A percentile compares a stretch with the other conserved stretches of the same genome.
These are phyloP conservation scores for Aureobasidium vineae DNA, from an alignment of 2,329 filamentous ascomycete species.

Conservation along the genomic window DNA sequence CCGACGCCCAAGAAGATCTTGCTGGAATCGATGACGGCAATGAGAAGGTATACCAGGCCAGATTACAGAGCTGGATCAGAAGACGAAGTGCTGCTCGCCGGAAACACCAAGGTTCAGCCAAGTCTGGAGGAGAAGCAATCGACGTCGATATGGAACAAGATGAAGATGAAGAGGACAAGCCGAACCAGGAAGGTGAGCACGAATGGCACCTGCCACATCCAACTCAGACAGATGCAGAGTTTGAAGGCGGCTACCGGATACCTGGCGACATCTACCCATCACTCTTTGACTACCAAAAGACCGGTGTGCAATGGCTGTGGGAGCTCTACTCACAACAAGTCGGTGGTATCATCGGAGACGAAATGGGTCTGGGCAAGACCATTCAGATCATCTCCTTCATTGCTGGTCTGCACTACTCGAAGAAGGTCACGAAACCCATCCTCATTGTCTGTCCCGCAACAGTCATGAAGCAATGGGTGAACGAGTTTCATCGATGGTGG, in stretches of 20 bases:
- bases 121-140: conserved; percentile 18
- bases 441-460: conserved; percentile 94
- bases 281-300: conserved; percentile 96
- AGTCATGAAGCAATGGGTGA: conserved; percentile 95
- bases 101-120: conserved; percentile 28
- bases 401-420: conserved; percentile 88
- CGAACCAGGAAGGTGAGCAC: conserved; percentile 43
- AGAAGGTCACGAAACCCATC: conserved; percentile 75
- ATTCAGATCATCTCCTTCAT: conserved; percentile 78
- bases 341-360: conserved; percentile 92
- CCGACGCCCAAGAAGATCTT: conserved; percentile 51
- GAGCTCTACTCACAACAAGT: conserved; percentile 87
- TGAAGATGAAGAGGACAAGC: conserved; percentile 30
- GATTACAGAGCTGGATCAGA: conserved; percentile 72
- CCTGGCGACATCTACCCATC: conserved; percentile 92
- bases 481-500: conserved; percentile 99
- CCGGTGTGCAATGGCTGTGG: conserved; percentile 92
- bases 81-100: conserved; percentile 60
- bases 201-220: conserved; percentile 90
- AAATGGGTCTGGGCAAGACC: conserved; percentile 99
- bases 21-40: conserved; percentile 82
- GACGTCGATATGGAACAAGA: conserved; percentile 40
- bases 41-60: conserved; percentile 72
- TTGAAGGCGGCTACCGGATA: conserved; percentile 73
- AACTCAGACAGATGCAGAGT: conserved; percentile 69